Base-by-base conservation (phyloP, 176 grass and related monocot genomes). In the Tuctoria greenei region DNA sequence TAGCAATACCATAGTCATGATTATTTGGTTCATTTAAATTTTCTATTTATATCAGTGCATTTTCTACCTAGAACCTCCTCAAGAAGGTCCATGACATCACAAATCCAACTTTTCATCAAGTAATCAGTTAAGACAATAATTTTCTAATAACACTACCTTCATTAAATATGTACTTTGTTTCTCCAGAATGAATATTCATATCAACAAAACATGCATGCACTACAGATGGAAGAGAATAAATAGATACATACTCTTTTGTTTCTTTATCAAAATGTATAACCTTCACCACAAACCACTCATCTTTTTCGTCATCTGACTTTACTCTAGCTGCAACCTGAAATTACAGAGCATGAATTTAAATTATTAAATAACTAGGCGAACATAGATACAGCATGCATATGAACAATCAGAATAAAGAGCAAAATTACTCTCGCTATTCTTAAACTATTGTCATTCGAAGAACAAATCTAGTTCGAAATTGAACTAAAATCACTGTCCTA, bases 281-380 rank as follows among this genome's bases (percentile, higher is more conserved):
- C 88, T 98, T 98, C 46, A 93, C 89, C 61, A 98, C 79, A 74
- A 98, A 72, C 91, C 95, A 98, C 59, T 98, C 95, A 47, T 98
- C 89, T 79, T 98, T 98, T 70, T 95, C 91, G 66, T 95, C 87
- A 76, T 95, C 95, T 74, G 79, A 75, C 16, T 88, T 88, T 50
- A 98, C 91, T 80, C 82, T 88, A 84, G 91, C 95, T 65, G 95
- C 95, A 69, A 98, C 95, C 95, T 98, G 86, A 98, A 92, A 93
- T 27, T 54, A 61, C 24, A 82, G 11, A 23, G 40, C 44, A 40
- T 35, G 68, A 46, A 61, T 44, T 28, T 13, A 16, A 34, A 75
- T 45, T 16, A 73, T 45, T 44, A 82, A 76, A 61, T 55, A 79
- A 59, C 20, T 47, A 58, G 14, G 52, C 5, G 15, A 56, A 77